These are phyloP conservation scores for Rhodotorula diobovata DNA, from an alignment of 768 basidiomycete genomes.

Conservation along the genomic window DNA sequence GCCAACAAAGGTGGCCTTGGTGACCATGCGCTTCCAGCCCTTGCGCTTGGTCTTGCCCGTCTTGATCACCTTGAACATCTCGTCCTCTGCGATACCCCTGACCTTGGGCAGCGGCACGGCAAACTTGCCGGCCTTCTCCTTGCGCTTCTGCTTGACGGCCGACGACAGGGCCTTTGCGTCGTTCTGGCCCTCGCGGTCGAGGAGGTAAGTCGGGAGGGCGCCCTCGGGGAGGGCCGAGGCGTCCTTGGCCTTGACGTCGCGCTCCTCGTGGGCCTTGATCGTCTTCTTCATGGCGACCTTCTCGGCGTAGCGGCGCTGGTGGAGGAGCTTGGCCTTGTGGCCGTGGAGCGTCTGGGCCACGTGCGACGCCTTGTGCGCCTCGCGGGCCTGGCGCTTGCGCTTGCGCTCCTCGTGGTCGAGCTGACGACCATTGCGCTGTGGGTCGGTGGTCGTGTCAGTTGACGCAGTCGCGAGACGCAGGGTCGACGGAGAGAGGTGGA, in stretches of 20 bases:
- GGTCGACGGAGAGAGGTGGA: not conserved
- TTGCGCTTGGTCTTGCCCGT: constrained; percentile 95
- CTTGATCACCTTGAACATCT: constrained; percentile 99
- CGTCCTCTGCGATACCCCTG: constrained; percentile 95
- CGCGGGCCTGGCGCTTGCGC: constrained; percentile 54
- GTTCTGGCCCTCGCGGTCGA: constrained; percentile 96
- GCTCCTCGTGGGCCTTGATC: constrained; percentile 98
- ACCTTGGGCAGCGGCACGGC: constrained; percentile 95
- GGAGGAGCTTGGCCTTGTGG: constrained; percentile 94
- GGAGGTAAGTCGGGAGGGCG: constrained; percentile 88
- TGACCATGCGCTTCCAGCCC: constrained; percentile 95
- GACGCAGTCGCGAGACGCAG: not conserved
- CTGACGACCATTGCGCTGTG: constrained; percentile 77
- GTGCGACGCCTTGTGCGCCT: constrained; percentile 60
- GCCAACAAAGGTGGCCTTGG: constrained; percentile 97
- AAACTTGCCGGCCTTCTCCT: constrained; percentile 98
- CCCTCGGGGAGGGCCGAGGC: constrained; percentile 71
- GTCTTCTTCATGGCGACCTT: constrained; percentile 99
- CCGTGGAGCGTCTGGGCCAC: constrained; percentile 91
- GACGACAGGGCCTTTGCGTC: constrained; percentile 93
- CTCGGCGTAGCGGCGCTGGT: constrained; percentile 91
- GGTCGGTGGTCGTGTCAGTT: not conserved
- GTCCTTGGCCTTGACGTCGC: constrained; percentile 92
- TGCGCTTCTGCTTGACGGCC: constrained; percentile 96
- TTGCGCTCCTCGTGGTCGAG: constrained; percentile 93